Base-by-base conservation (phyloP, 2,329 filamentous ascomycete genomes). In the Phyllosticta citriasiana region DNA sequence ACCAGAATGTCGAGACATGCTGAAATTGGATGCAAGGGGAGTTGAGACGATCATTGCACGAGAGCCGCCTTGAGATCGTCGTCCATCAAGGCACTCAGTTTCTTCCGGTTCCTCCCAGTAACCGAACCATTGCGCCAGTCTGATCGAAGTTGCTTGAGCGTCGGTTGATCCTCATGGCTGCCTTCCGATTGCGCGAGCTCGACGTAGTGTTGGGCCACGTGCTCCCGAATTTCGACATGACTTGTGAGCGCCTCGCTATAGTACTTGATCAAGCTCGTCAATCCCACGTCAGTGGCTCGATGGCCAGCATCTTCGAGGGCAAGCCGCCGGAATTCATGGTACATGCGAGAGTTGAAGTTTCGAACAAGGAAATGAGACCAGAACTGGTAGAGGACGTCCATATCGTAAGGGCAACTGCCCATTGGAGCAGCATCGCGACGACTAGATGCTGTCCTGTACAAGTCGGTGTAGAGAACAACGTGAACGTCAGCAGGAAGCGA, bases 341-440 rank as follows among this genome's bases (percentile, higher is more conserved):
- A 91, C 84, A 92, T 88, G 70, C 78, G 79, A 62, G 80, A 78
- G 72, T 91, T 88, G 80, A 91, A 91, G 74, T 88, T 86, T 68
- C 84, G 80, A 64, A 85, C 81, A 65, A 91, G 79, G 70, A 88
- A 89, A 71, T 87, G 83, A 22, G 84, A 84, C 87, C 88, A 91
- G 76, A 89, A 89, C 65, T 85, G 81, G 76, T 90, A 91, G 30
- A 89, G 80, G 62, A 84, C 79, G 69, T 84, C 80, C 79, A 88
- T 85, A 68, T 85, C 80, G 63, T 78, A 76, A 56, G 82, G 80
- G 50, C 77, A 80, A 60, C 64, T 74, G 65, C 76, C 77, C 64
- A 72, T 71, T 53, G 74, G 65, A 63, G 75, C 73, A 65, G 73
- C 72, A 63, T 74, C 71, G 65, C 79, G 80, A 72, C 81, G 77